Evolutionary conservation across 805 yeast genomes (phyloP).

Genomic region (Candida morakotiae): DNA sequence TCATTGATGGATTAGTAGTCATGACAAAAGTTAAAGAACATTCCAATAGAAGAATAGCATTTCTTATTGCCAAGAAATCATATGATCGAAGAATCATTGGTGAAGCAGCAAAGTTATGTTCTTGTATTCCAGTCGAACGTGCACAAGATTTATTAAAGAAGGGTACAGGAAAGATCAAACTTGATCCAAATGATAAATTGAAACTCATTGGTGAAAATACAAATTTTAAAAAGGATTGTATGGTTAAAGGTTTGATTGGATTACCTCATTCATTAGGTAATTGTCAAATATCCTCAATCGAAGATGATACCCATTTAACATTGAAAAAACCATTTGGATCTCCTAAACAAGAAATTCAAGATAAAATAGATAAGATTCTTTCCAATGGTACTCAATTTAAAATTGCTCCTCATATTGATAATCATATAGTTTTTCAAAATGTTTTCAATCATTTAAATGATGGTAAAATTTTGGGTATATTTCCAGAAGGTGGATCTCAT

Average conservation of each 20-base stretch:
- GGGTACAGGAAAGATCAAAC: constrained; percentile 25
- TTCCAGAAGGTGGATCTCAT: constrained; percentile 44
- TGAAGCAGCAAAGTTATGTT: constrained; percentile 24
- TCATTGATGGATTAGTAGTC: constrained; percentile 36
- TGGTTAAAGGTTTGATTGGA: constrained; percentile 34
- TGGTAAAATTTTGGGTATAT: constrained; percentile 34
- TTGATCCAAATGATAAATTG: constrained; percentile 15
- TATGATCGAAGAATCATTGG: constrained; percentile 31
- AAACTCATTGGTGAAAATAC: constrained; percentile 30
- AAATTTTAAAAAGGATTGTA: constrained; percentile 27
- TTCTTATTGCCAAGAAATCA: constrained; percentile 35
- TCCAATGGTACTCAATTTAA: constrained; percentile 27
- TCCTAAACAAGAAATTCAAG: constrained; percentile 7
- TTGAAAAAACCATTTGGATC: constrained; percentile 22
- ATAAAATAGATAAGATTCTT: constrained; percentile 14
- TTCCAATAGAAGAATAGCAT: constrained; percentile 29
- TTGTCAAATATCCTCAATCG: constrained; percentile 25
- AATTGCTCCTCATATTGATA: constrained; percentile 38
- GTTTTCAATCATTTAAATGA: constrained; percentile 34
- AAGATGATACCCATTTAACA: constrained; percentile 25
- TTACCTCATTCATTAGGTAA: constrained; percentile 33
- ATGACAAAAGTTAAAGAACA: constrained; percentile 31
- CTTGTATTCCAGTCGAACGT: constrained; percentile 40
- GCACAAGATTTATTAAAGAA: constrained; percentile 35
- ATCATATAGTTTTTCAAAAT: constrained; percentile 28